Conservation (phyloP, 2,329 filamentous ascomycete species). For the Fusarium tricinctum region DNA sequence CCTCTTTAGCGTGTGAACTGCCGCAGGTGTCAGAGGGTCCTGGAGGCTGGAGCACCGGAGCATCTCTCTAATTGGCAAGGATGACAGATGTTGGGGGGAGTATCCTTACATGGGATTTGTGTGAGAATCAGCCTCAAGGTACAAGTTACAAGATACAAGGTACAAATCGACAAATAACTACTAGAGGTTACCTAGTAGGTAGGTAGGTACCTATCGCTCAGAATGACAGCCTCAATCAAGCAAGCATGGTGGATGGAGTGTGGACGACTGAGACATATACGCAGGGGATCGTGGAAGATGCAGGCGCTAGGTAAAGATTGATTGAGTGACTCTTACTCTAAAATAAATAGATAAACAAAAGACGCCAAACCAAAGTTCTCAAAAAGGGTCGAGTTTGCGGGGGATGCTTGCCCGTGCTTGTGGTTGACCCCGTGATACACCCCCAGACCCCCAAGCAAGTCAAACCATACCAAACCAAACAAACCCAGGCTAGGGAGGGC, state of each 20-base stretch:
- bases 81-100: slow-evolving; percentile 5
- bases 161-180: too few species aligned
- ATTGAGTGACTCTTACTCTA: neutral
- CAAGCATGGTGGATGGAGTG: slow-evolving; percentile 4
- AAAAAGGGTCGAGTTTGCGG: slow-evolving; percentile 28
- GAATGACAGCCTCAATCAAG: slow-evolving; percentile 33
- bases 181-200: too few species aligned
- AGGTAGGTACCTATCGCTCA: too few species aligned
- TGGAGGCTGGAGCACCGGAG: neutral
- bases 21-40: slow-evolving; percentile 41
- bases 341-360: neutral
- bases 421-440: slow-evolving; percentile 42
- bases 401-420: slow-evolving; percentile 13
- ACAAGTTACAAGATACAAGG: neutral
- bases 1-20: slow-evolving; percentile 40
- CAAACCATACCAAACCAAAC: neutral
- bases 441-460: slow-evolving; percentile 1
- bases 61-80: slow-evolving; percentile 19
- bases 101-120: slow-evolving; percentile 15
- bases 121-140: slow-evolving; percentile 28
- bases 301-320: neutral
- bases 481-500: slow-evolving; percentile 12
- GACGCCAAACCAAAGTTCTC: slow-evolving; percentile 3
- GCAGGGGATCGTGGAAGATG: slow-evolving; percentile 29
- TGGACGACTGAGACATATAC: slow-evolving; percentile 41